Conservation (phyloP, 164 flowering plant genomes). For the Akebia trifoliata region DNA sequence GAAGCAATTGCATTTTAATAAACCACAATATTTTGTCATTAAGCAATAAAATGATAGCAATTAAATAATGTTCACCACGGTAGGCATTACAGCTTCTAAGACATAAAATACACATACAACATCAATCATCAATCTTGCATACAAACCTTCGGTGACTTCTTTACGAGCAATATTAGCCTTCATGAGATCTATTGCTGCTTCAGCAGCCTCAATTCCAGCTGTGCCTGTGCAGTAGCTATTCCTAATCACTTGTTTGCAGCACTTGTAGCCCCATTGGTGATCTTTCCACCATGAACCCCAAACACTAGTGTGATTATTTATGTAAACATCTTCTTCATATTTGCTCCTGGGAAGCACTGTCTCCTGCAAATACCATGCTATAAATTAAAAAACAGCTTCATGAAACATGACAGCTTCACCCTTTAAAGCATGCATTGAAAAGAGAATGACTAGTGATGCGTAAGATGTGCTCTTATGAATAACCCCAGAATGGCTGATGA, state of each 20-base stretch:
- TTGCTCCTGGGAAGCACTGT: constrained; percentile 69
- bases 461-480: too few species aligned
- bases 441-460: too few species aligned
- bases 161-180: constrained; percentile 78
- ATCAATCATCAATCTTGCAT: neutral
- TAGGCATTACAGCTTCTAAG: too few species aligned
- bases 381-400: neutral
- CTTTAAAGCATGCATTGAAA: too few species aligned
- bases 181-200: constrained; percentile 71
- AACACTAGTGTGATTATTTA: constrained; percentile 79
- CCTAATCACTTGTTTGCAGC: constrained; percentile 70
- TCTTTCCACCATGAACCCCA: constrained; percentile 99
- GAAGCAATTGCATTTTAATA: neutral
- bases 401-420: too few species aligned
- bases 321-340: constrained; percentile 83
- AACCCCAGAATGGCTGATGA: too few species aligned
- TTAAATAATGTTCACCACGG: too few species aligned
- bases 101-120: too few species aligned
- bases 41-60: too few species aligned
- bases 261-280: constrained; percentile 95
- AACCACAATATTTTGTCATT: neutral
- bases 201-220: constrained; percentile 90
- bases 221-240: constrained; percentile 92
- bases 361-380: constrained; percentile 40
- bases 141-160: constrained; percentile 66